A percentile compares a stretch with the other conserved stretches of the same genome.
Evolutionary conservation across 257 asterid genomes (phyloP).

Genomic region (Rhazya stricta): DNA sequence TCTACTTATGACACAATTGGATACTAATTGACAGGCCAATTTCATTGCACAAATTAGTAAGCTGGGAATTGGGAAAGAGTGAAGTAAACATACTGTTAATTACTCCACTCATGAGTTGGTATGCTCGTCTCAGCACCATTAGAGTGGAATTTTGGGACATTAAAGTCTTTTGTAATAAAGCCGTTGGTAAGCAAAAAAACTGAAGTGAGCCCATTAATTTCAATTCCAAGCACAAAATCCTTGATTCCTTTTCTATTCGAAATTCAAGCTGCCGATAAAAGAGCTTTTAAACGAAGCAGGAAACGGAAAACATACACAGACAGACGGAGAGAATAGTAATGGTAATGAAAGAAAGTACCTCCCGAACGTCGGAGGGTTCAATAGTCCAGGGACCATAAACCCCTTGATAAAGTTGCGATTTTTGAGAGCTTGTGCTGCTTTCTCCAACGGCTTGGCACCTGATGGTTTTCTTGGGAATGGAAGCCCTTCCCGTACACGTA

Average conservation of each 20-base stretch:
- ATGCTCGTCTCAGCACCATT: neutral
- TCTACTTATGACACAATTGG: neutral
- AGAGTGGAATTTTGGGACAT: neutral
- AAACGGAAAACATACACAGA: neutral
- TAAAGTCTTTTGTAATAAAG: no score
- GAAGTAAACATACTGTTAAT: neutral
- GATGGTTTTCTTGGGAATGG: neutral
- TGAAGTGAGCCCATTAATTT: neutral
- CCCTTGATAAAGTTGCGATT: slow-evolving; percentile 53
- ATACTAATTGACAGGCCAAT: neutral
- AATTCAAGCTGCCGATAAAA: neutral
- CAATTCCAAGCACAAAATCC: neutral
- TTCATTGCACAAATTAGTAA: neutral
- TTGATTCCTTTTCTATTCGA: neutral
- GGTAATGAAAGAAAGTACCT: slow-evolving; percentile 27
- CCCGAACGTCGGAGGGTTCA: slow-evolving; percentile 69
- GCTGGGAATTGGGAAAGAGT: neutral
- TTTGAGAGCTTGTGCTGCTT: slow-evolving; percentile 7
- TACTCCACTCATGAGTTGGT: no score
- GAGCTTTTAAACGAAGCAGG: neutral
- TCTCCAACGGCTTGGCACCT: slow-evolving; percentile 44
- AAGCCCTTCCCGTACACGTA: neutral
- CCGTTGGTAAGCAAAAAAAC: no score
- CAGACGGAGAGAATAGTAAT: neutral
- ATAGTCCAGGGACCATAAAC: slow-evolving; percentile 83